Evolutionary conservation across 768 basidiomycete species (phyloP), one percentile per base, ranked within the genome.

Genomic region (Kockovaella imperatae): DNA sequence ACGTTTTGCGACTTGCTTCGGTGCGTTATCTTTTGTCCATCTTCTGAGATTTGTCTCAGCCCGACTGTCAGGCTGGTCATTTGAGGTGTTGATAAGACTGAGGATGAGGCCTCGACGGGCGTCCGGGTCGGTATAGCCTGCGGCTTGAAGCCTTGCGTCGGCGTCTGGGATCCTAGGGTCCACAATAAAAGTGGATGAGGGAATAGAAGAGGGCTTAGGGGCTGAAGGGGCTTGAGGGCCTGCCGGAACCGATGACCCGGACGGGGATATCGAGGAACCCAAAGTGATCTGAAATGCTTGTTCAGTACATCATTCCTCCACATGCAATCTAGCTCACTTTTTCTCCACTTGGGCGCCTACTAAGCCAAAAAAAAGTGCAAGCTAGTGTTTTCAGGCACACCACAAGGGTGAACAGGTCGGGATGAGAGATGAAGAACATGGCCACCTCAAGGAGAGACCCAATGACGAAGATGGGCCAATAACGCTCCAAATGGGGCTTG

Each of bases 351-450:
- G 40, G 23, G 6, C 23, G 7, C 18, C 18, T 42, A 7, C 7
- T 28, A 21, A 42, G 18, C 40, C 40, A 42, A 6, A 25, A 11
- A 7, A 20, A 14, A 23, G 28, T 11, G 40, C 40, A 42, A 13
- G 41, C 24, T 5, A 54, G 42, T 14, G 62, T 64, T 42, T 64
- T 60, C 29, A 64, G 18, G 38, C 59, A 60, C 17, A 56, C 56
- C 1, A 60, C 34, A 1, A 64, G 42, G 0, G 62, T 60, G 49
- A 64, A 60, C 28, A 64, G 31, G 13, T 60, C 57, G 4, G 52
- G 53, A 47, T 58, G 54, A n/a, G 56, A 20, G 10, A 59, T 30
- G 24, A 64, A 46, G 50, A 55, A 60, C 20, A 39, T 30, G 2
- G 32, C 50, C n/a, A 43, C 48, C 31, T 60, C 59, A 2, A 64